Conservation (phyloP, 352 stramenopile genomes). For the Phytophthora citricola region DNA sequence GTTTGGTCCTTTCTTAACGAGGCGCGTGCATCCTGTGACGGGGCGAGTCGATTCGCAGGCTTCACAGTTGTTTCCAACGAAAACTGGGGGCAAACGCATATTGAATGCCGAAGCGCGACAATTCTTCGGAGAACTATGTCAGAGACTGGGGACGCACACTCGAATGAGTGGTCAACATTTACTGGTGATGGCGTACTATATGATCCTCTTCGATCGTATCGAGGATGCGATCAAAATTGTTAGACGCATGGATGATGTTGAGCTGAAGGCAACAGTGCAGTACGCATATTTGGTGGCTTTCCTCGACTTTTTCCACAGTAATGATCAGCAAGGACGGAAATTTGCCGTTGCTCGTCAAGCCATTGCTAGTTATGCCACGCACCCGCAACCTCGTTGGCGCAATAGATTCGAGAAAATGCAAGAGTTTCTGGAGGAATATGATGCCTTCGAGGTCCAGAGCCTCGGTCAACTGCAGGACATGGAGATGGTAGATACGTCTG, state of each 20-base stretch:
- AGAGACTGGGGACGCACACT: conserved; percentile 40
- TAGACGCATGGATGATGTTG: conserved; percentile 22
- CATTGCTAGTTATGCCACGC: conserved; percentile 42
- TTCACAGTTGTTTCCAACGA: conserved; percentile 5
- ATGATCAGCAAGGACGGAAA: conserved; percentile 3
- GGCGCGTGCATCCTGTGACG: conserved; percentile 46
- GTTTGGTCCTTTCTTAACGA: conserved; percentile 54
- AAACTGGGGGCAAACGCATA: conserved; percentile 32
- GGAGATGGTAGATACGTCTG: conserved; percentile 18
- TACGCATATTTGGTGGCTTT: conserved; percentile 71
- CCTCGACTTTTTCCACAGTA: conserved; percentile 58
- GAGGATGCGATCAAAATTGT: conserved; percentile 47
- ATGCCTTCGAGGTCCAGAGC: conserved; percentile 37
- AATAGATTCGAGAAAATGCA: conserved; percentile 50
- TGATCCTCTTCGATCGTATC: conserved; percentile 56
- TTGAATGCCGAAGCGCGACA: conserved; percentile 46
- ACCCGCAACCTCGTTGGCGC: conserved; percentile 55
- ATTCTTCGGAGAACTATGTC: conserved; percentile 54
- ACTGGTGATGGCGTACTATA: conserved; percentile 56
- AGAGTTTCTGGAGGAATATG: conserved; percentile 54
- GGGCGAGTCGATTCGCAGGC: conserved; percentile 20
- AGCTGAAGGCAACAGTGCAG: conserved; percentile 41
- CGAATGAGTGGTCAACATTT: conserved; percentile 36
- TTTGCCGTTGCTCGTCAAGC: conserved; percentile 49
- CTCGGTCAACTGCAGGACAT: conserved; percentile 22